Conservation (phyloP, 2,329 filamentous ascomycete species). For the Diaporthe vaccinii region DNA sequence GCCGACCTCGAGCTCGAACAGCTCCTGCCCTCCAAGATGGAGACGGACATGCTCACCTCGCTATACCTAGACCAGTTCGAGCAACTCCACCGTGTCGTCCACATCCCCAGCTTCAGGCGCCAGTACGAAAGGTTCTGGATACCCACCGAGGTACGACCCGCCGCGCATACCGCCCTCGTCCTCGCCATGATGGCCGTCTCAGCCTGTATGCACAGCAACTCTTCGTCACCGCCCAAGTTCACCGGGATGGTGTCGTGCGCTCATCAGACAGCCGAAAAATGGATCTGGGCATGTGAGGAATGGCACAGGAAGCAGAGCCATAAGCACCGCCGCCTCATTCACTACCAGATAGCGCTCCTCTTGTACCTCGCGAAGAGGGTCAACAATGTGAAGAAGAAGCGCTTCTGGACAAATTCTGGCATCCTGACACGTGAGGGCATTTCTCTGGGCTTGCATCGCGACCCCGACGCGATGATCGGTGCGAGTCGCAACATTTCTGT, state of each 20-base stretch:
- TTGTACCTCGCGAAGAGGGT: constrained; percentile 73
- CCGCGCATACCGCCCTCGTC: constrained; percentile 69
- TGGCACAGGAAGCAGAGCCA: constrained; percentile 70
- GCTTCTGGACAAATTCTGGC: constrained; percentile 71
- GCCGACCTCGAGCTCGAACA: constrained; percentile 65
- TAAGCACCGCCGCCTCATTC: constrained; percentile 71
- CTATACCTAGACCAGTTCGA: constrained; percentile 69
- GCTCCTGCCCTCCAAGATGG: constrained; percentile 61
- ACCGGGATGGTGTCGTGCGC: constrained; percentile 70
- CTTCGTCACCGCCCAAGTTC: constrained; percentile 61
- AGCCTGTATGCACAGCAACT: constrained; percentile 67
- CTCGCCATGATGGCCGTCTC: constrained; percentile 73
- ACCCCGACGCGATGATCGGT: constrained; percentile 65
- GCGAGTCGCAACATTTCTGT: constrained; percentile 63
- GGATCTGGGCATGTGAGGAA: constrained; percentile 68
- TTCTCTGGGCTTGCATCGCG: constrained; percentile 70
- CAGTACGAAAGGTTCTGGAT: constrained; percentile 71
- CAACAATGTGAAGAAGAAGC: constrained; percentile 75
- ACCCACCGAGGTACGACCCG: constrained; percentile 58
- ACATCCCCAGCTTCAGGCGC: constrained; percentile 69
- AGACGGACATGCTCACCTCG: constrained; percentile 62
- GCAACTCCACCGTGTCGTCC: constrained; percentile 69
- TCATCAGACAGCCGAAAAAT: constrained; percentile 67
- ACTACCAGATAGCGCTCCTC: constrained; percentile 72
- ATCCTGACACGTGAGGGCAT: constrained; percentile 70